Conservation (phyloP, 2,329 filamentous ascomycete species). For the Rutstroemia sp. region DNA sequence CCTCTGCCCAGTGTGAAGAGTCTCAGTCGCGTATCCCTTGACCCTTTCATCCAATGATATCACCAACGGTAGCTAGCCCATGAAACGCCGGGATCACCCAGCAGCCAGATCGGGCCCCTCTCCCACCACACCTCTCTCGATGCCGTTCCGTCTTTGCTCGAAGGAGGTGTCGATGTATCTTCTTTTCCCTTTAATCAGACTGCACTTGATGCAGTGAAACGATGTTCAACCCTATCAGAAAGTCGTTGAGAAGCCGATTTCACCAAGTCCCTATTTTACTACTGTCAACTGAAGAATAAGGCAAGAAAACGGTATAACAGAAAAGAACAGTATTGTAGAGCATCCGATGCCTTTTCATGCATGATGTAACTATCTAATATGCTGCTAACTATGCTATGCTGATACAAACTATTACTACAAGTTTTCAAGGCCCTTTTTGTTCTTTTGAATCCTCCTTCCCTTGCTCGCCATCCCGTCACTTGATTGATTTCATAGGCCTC, state of each 20-base stretch:
- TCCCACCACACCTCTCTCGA: too few species aligned
- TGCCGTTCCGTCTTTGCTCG: too few species aligned
- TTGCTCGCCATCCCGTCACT: conserved; percentile 19
- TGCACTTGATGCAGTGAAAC: neutral
- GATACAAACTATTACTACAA: conserved; percentile 15
- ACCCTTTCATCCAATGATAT: neutral
- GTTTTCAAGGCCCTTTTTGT: conserved; percentile 13
- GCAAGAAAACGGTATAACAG: neutral
- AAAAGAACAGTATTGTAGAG: conserved; percentile 1
- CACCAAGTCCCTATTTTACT: neutral
- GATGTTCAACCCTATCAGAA: too few species aligned
- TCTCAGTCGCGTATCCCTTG: neutral
- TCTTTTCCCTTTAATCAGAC: too few species aligned
- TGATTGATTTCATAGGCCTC: conserved; percentile 8
- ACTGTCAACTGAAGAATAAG: neutral
- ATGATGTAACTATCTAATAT: conserved; percentile 8
- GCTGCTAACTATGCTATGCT: conserved; percentile 17
- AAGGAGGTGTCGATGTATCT: too few species aligned
- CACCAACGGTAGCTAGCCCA: neutral
- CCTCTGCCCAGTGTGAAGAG: neutral
- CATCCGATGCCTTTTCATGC: conserved; percentile 8
- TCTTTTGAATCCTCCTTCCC: conserved; percentile 17
- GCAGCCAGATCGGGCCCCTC: neutral
- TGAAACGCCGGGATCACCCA: neutral
- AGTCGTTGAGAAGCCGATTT: too few species aligned